phyloP scores from a whole-genome alignment of 2,329 filamentous ascomycete genomes.

The Paecilomyces fulvus region DNA sequence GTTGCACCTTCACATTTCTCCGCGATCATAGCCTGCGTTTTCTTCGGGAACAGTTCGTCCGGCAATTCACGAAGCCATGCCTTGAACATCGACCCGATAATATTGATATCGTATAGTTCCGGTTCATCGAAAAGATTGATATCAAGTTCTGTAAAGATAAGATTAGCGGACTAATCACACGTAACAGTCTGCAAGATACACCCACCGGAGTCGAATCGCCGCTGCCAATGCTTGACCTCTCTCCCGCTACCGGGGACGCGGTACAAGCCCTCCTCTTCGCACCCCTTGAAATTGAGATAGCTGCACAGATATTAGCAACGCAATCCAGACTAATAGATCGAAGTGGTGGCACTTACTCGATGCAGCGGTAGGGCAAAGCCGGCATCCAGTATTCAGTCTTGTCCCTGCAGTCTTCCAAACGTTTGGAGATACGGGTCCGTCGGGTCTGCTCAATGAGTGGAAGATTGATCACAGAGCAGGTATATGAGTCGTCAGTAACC shows the following conservation, averaged over 20 bases:
- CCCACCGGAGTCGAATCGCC: conserved; percentile 76
- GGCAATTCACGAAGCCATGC: conserved; percentile 93
- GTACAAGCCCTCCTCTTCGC: conserved; percentile 88
- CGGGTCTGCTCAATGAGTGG: conserved; percentile 83
- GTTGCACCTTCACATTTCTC: conserved; percentile 71
- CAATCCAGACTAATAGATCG: neutral
- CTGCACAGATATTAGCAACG: conserved; percentile 23
- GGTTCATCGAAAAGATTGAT: conserved; percentile 82
- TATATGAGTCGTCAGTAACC: conserved; percentile 74
- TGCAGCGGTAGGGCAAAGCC: conserved; percentile 86
- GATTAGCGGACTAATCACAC: conserved; percentile 3
- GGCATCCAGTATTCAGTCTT: conserved; percentile 99
- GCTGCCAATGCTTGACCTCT: conserved; percentile 89
- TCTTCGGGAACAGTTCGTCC: conserved; percentile 85
- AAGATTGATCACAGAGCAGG: conserved; percentile 74
- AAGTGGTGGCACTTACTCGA: conserved; percentile 52
- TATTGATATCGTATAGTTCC: conserved; percentile 92
- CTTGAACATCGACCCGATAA: conserved; percentile 92
- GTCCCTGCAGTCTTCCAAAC: conserved; percentile 76
- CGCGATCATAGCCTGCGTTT: conserved; percentile 69
- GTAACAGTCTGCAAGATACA: conserved; percentile 1
- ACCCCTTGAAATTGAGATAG: conserved; percentile 90
- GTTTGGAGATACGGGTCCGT: conserved; percentile 83
- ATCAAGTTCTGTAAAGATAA: conserved; percentile 56
- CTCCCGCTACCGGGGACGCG: conserved; percentile 83